These are phyloP conservation scores for Purpureocillium takamizusanense DNA, from an alignment of 2,329 filamentous ascomycete genomes.

Conservation along the genomic window DNA sequence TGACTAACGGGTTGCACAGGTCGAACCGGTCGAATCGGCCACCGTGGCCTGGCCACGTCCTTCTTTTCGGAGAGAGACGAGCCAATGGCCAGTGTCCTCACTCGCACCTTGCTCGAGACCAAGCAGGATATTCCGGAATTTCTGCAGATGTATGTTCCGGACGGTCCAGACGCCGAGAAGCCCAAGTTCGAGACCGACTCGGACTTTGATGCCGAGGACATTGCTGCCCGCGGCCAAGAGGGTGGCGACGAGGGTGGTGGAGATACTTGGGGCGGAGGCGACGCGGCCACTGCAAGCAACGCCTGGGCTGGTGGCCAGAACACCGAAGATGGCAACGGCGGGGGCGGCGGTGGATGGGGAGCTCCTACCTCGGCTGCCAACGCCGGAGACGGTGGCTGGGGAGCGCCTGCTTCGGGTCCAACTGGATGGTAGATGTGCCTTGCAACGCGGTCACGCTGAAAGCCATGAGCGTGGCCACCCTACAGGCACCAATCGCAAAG, in stretches of 20 bases:
- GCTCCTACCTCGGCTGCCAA: not conserved
- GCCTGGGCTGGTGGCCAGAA: conserved; percentile 3
- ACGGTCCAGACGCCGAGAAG: conserved; percentile 36
- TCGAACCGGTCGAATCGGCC: conserved; percentile 88
- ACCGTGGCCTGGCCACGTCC: conserved; percentile 75
- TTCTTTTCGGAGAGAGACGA: conserved; percentile 78
- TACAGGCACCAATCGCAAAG: too few species aligned
- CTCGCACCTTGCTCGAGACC: conserved; percentile 74
- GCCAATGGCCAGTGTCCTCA: conserved; percentile 62
- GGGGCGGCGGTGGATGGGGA: conserved; percentile 5
- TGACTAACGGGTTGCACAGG: conserved; percentile 35
- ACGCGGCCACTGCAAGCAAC: not conserved
- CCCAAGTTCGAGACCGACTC: conserved; percentile 48
- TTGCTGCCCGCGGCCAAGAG: conserved; percentile 15
- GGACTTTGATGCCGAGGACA: conserved; percentile 36
- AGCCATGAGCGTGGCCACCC: too few species aligned
- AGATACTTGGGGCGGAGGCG: conserved; percentile 4
- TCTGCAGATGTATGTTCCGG: conserved; percentile 54
- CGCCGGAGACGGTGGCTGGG: not conserved
- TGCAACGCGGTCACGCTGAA: too few species aligned
- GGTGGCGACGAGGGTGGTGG: conserved; percentile 9
- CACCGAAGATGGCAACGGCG: conserved; percentile 2
- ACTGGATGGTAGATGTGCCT: not conserved
- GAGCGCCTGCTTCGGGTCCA: not conserved
- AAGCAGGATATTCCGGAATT: conserved; percentile 77